Evolutionary conservation across 2,329 filamentous ascomycete species (phyloP), one percentile per base, ranked within the genome.

Genomic region (Colletotrichum tofieldiae): DNA sequence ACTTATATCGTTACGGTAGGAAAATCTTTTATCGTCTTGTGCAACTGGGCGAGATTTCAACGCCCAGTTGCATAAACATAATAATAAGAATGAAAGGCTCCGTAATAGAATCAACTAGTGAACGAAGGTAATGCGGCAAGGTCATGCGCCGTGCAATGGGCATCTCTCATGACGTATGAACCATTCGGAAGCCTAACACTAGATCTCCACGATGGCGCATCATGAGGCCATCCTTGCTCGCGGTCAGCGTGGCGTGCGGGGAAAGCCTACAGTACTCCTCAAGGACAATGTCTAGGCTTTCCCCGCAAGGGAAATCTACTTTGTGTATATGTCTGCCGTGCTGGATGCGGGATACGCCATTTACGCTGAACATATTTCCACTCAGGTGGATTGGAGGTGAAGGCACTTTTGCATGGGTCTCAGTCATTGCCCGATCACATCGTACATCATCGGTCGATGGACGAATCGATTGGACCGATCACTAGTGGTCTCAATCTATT

Each of bases 161-260:
- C 6, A 68, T 11, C 47, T 5, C 2, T 8, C 7, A 26, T 63
- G 63, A 63, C 58, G 43, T 68, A 59, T 37, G 43, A 43, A 23
- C 1, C 14, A 18, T 26, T 61, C 49, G 11, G 41, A 16, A 59
- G 2, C 3, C 35, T 16, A n/a, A 29, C 16, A 9, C 45, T 14
- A 12, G 18, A 37, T 12, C 3, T 51, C 16, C 35, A 45, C 20
- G 4, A 18, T 23, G 23, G 43, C 47, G 20, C 37, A 59, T 23
- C 32, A 29, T 20, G 8, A 49, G 35, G 59, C 51, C 47, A 60
- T 54, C 59, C 37, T 49, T n/a, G 58, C 41, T 9, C n/a, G 20
- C 54, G 41, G 52, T 29, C 52, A 69, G 39, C 52, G 66, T 51
- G 54, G 41, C 54, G 60, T 70, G 66, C 70, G 70, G 70, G 65